Evolutionary conservation across 1,284 basidiomycete genomes (phyloP).

Genomic region (Phellopilus nigrolimitatus): DNA sequence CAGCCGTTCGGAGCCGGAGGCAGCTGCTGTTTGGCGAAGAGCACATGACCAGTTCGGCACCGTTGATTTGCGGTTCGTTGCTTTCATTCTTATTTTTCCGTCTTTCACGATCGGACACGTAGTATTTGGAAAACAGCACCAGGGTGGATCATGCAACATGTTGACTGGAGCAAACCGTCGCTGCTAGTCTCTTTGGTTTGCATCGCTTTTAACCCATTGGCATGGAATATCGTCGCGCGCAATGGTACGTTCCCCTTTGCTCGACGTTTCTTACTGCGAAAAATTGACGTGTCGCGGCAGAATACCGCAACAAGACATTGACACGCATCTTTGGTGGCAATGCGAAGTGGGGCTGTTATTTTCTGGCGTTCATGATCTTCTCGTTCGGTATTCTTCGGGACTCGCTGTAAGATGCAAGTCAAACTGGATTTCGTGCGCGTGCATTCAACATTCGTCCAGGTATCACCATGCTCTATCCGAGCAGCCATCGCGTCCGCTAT

Average conservation of each 20-base stretch:
- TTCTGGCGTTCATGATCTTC: constrained; percentile 89
- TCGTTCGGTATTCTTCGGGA: constrained; percentile 83
- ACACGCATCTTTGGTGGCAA: constrained; percentile 77
- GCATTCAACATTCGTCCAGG: constrained; percentile 34
- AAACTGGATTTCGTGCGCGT: constrained; percentile 4
- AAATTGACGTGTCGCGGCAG: constrained; percentile 36
- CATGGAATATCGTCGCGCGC: constrained; percentile 93
- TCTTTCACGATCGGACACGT: not conserved
- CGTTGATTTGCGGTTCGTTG: no score
- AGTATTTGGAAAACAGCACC: no score
- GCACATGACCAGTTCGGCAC: no score
- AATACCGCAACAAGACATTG: constrained; percentile 84
- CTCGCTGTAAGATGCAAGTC: constrained; percentile 57
- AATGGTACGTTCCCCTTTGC: constrained; percentile 60
- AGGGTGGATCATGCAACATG: constrained; percentile 20
- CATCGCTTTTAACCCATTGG: constrained; percentile 86
- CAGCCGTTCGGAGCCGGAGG: no score
- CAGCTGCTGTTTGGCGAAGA: no score
- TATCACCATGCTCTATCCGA: constrained; percentile 69
- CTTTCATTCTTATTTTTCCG: not conserved
- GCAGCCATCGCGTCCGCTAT: constrained; percentile 58
- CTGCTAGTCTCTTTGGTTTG: constrained; percentile 59
- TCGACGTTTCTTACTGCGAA: constrained; percentile 3
- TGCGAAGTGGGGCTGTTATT: constrained; percentile 78
- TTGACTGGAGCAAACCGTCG: constrained; percentile 64